Percentiles rank a stretch among this genome's conserved stretches.
phyloP scores from a whole-genome alignment of 225 moss, liverwort and hornwort genomes.

The Physcomitrium patens region DNA sequence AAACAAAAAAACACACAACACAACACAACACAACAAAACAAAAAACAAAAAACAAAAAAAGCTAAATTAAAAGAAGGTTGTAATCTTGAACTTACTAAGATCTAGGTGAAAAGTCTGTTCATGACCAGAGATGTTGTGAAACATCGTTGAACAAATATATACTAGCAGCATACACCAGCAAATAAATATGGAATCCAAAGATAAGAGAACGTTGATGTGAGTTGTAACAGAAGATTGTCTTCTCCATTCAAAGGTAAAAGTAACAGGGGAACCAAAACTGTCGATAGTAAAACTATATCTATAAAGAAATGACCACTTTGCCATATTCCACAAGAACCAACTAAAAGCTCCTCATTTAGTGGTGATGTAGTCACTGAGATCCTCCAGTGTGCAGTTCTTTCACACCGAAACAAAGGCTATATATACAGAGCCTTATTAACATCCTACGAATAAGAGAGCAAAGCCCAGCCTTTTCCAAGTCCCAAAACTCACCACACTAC shows the following conservation, averaged over 20 bases:
- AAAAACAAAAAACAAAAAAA: too few relatives aligned
- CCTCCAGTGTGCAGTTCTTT: conserved; percentile 45
- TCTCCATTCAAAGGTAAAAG: conserved; percentile 60
- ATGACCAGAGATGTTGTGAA: conserved; percentile 26
- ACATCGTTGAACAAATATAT: conserved; percentile 32
- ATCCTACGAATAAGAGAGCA: conserved; percentile 39
- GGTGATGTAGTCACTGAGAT: conserved; percentile 41
- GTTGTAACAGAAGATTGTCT: conserved; percentile 49
- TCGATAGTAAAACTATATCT: conserved; percentile 43
- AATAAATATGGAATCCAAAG: conserved; percentile 38
- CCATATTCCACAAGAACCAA: conserved; percentile 44
- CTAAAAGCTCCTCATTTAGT: conserved; percentile 38
- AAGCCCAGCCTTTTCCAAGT: conserved; percentile 40
- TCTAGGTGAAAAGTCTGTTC: conserved; percentile 26
- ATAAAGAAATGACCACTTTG: conserved; percentile 46
- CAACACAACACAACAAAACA: too few relatives aligned
- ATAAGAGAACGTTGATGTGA: conserved; percentile 39
- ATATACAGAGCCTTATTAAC: conserved; percentile 43
- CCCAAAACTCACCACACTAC: conserved; percentile 47
- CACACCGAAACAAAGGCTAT: conserved; percentile 54
- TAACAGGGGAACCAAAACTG: conserved; percentile 56
- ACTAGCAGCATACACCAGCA: conserved; percentile 52
- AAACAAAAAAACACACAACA: too few relatives aligned
- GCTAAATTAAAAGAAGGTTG: not conserved
- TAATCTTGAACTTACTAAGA: conserved; percentile 35